Base-by-base conservation (phyloP, 352 stramenopile genomes). In the Globisporangium yorkense region DNA sequence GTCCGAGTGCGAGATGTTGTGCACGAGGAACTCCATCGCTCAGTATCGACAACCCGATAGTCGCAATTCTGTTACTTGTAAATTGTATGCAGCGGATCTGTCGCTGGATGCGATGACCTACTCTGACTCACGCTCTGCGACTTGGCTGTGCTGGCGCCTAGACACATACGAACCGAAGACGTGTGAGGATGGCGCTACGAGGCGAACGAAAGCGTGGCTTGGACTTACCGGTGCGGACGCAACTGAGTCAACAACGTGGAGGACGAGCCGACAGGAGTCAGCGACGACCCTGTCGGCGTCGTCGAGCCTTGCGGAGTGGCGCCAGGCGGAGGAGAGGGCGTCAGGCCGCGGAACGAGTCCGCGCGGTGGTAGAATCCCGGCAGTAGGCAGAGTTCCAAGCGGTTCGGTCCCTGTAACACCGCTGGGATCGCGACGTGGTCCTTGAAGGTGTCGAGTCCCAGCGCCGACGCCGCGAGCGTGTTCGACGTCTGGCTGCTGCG, bases 1-100 rank as follows among this genome's bases (percentile, higher is more conserved):
- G 72, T 99, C 96, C 51, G 93, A 97, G 70, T 99, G 96, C 52
- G 91, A 97, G 60, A 98, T 94, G 74, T 98, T 99, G 80, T 98
- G 93, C 61, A 99, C 89, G 24, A 99, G 76, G 54, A 99, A 90
- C 68, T 98, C 96, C 66, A 98, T 48, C 9, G 43, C 5, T 27
- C 24, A 27, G 24, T 27, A 27, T 27, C 24, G 24, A 27, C 24
- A 27, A 2, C 24, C 24, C 24, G 24, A 27, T 27, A 27, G 24
- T 27, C 24, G 24, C 24, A 27, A 27, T 27, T 27, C 24, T 27
- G 24, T 27, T 27, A 27, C 24, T 27, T 27, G 24, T 27, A 27
- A 27, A 27, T 27, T 27, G 24, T 27, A 27, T 27, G 24, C 24
- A 27, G 24, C 24, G 24, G 24, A 27, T 35, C 31, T 35, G 5